Evolutionary conservation across 106 monocot genomes (phyloP).

Genomic region (Gastrodia elata): DNA sequence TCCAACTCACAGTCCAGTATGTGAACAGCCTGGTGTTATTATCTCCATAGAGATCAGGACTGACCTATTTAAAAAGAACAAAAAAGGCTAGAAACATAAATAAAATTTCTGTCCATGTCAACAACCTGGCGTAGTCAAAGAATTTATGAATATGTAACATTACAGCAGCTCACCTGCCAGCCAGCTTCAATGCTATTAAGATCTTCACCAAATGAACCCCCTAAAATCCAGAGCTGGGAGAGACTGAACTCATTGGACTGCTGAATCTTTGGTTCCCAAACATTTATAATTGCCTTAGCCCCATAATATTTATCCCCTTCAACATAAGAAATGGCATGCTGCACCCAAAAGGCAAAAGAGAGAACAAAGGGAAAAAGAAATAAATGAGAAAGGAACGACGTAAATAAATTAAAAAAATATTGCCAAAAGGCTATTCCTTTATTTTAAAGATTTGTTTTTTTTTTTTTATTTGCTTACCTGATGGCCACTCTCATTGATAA

Average conservation of each 20-base stretch:
- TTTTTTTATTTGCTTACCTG: constrained; percentile 31
- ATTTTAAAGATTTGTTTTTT: constrained; percentile 1
- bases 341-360: constrained; percentile 10
- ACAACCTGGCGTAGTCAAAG: background rate
- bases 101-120: background rate
- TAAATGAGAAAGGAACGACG: background rate
- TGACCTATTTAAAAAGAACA: constrained; percentile 25
- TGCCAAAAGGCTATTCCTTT: background rate
- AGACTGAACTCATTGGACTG: constrained; percentile 83
- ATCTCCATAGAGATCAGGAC: constrained; percentile 72
- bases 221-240: constrained; percentile 80
- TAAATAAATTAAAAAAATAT: background rate
- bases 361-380: background rate
- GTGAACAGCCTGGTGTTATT: constrained; percentile 58
- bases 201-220: constrained; percentile 76
- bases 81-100: background rate
- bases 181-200: constrained; percentile 93
- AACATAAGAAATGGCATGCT: constrained; percentile 90
- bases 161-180: constrained; percentile 52
- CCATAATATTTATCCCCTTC: constrained; percentile 82
- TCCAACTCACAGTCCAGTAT: constrained; percentile 59
- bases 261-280: constrained; percentile 86
- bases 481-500: constrained; percentile 46
- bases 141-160: background rate
- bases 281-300: constrained; percentile 88